A percentile compares a stretch with the other conserved stretches of the same genome.
phyloP scores from a whole-genome alignment of 345 rosid species.

The Zanthoxylum bungeanum region DNA sequence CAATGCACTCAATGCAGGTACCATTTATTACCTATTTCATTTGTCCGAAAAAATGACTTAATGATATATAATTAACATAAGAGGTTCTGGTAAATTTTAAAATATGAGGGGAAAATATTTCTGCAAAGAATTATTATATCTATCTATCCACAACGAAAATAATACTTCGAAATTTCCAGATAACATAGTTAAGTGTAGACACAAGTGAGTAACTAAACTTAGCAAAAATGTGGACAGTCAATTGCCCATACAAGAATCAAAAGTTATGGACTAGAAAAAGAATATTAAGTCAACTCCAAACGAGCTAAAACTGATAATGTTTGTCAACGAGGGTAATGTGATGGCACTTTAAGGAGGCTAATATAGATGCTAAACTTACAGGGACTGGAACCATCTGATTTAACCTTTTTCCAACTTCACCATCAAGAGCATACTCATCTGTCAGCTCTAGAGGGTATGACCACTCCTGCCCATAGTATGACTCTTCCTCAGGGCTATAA shows the following conservation, averaged over 20 bases:
- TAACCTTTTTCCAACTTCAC: slow-evolving; percentile 59
- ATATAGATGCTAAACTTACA: slow-evolving; percentile 40
- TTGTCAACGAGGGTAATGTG: neutral
- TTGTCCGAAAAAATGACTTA: too few relatives aligned
- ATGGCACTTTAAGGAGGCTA: neutral
- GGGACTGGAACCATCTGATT: slow-evolving; percentile 69
- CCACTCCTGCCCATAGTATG: slow-evolving; percentile 38
- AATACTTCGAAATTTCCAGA: neutral
- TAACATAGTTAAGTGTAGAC: neutral
- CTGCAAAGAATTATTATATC: neutral
- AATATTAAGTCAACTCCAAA: neutral
- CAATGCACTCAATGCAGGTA: neutral
- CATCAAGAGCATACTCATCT: slow-evolving; percentile 44
- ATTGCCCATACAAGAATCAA: neutral
- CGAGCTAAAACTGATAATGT: neutral
- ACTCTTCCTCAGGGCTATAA: slow-evolving; percentile 46
- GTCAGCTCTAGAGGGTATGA: slow-evolving; percentile 36
- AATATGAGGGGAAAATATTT: too few relatives aligned
- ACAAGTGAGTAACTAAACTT: neutral
- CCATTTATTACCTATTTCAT: neutral
- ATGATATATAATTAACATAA: too few relatives aligned
- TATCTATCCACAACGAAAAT: neutral
- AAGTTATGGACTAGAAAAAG: neutral
- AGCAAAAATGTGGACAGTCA: neutral
- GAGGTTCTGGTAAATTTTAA: too few relatives aligned